A percentile compares a stretch with the other conserved stretches of the same genome.
phyloP scores from a whole-genome alignment of 139 green algal genomes.

The Chlorella sp. region DNA sequence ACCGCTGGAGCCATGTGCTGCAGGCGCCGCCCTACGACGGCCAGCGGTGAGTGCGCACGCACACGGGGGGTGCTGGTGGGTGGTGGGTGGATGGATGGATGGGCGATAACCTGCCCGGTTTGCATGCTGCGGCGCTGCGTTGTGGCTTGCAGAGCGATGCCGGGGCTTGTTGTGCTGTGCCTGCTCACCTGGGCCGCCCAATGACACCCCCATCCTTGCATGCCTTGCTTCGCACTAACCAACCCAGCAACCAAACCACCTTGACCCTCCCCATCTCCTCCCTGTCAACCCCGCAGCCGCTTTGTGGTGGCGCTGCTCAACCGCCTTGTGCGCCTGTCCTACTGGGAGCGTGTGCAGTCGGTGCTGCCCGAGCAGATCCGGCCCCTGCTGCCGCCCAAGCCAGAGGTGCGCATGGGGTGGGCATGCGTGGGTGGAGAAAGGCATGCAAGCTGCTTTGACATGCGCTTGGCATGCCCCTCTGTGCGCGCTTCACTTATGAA shows the following conservation, averaged over 20 bases:
- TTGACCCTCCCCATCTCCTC: not conserved
- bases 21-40: constrained; percentile 68
- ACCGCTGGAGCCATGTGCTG: constrained; percentile 77
- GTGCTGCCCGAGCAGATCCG: constrained; percentile 67
- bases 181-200: too few species aligned
- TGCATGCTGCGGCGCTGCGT: not conserved
- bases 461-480: too few species aligned
- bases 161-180: too few species aligned
- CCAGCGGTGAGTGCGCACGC: constrained; percentile 65
- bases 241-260: too few species aligned
- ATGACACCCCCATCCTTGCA: too few species aligned
- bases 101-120: too few species aligned
- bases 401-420: constrained; percentile 43
- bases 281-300: not conserved
- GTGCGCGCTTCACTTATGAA: too few species aligned
- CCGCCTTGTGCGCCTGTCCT: constrained; percentile 78
- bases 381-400: constrained; percentile 66
- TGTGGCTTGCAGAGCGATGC: too few species aligned
- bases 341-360: constrained; percentile 48
- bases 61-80: too few species aligned
- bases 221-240: too few species aligned
- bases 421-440: too few species aligned
- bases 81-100: not conserved
- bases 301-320: constrained; percentile 73
- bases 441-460: too few species aligned